Evolutionary conservation across 2,329 filamentous ascomycete species (phyloP), one percentile per base, ranked within the genome.

Genomic region (Cladosporium sp.): DNA sequence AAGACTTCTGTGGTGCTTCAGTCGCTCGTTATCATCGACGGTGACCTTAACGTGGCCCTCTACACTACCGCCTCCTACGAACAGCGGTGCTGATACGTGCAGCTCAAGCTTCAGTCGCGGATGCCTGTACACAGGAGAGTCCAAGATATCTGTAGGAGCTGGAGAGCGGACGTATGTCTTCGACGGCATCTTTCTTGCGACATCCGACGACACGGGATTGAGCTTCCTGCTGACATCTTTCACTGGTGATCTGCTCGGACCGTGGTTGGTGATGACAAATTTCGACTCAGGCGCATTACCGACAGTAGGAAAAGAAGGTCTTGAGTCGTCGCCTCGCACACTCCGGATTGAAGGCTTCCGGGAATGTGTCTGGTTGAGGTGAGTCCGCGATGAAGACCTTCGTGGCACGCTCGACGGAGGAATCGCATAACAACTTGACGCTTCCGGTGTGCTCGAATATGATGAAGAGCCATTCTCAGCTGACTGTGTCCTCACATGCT

Each of bases 31-130:
- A 60, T 78, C 77, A 55, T 81, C 77, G 35, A 82, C 70, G 6
- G 70, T 73, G 49, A 82, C 69, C 52, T 75, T 74, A 12, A 80
- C 71, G 56, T 74, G 73, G 19, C 80, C 80, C 69, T 83, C 80
- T 13, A 82, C 73, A 10, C 76, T 80, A 8, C 80, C 78, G 25
- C 80, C 80, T 17, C 80, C 80, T n/a, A 83, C 78, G 58, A 80
- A 82, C 8, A 83, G 66, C 4, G 79, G 74, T 17, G 79, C 77
- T 28, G 75, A 76, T 22, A 80, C 69, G 50, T 78, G 77, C n/a
- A 82, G 64, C 15, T 77, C 78, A 7, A 80, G 69, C 36, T 75
- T 72, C 2, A 83, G 69, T 37, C 79, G 73, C 32, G 78, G 75
- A 68, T 83, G 78, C 45, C 74, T 74, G 62, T 76, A 73, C 12